These are phyloP conservation scores for Penicillium paxilli DNA, from an alignment of 495 filamentous ascomycete species.

Conservation along the genomic window DNA sequence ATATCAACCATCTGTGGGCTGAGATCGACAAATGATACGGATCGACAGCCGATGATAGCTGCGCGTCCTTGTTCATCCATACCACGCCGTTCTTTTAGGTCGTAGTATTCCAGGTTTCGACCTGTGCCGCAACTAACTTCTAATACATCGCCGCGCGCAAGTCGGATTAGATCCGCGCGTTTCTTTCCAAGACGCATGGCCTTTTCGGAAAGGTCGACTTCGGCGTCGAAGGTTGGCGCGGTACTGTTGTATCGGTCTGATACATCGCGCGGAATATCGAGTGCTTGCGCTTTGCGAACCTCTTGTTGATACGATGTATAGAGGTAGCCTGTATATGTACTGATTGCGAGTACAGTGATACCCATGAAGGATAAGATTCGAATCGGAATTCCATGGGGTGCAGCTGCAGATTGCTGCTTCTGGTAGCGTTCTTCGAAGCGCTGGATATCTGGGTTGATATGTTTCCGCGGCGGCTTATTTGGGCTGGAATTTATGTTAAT, in stretches of 20 bases:
- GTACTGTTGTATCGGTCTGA: constrained; percentile 58
- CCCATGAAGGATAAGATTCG: constrained; percentile 41
- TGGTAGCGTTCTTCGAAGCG: constrained; percentile 9
- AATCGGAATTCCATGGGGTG: constrained; percentile 30
- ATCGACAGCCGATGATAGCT: constrained; percentile 43
- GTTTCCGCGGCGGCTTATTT: constrained; percentile 9
- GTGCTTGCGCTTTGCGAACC: constrained; percentile 34
- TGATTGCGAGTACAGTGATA: constrained; percentile 45
- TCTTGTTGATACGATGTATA: constrained; percentile 47
- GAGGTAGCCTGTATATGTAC: constrained; percentile 53
- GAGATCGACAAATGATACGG: constrained; percentile 62
- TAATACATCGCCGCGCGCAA: constrained; percentile 76
- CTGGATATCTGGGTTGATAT: constrained; percentile 9
- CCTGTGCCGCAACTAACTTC: constrained; percentile 94
- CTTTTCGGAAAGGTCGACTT: constrained; percentile 65
- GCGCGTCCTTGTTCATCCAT: constrained; percentile 55
- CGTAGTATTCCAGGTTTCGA: constrained; percentile 77
- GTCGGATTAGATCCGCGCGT: constrained; percentile 58
- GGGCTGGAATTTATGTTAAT: constrained; percentile 3
- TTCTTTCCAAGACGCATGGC: constrained; percentile 62
- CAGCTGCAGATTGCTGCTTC: constrained; percentile 5
- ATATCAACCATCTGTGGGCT: constrained; percentile 65
- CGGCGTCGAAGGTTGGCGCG: constrained; percentile 60
- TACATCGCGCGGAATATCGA: constrained; percentile 48
- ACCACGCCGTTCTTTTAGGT: constrained; percentile 63